Evolutionary conservation across 371 early-diverging fungal genomes (phyloP).

Genomic region (Nematocida displodere): DNA sequence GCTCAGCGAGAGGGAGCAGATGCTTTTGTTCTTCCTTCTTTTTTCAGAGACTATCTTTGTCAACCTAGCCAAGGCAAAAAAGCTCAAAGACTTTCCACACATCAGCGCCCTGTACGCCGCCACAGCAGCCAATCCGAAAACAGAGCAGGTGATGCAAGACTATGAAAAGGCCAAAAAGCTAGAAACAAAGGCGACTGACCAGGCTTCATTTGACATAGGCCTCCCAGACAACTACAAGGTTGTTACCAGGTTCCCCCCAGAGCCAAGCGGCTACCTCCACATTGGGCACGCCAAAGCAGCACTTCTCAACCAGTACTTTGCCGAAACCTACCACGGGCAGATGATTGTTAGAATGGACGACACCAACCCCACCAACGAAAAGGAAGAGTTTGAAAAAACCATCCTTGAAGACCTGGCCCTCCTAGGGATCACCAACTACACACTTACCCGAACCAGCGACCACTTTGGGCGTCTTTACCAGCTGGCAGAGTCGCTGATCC

Average conservation of each 20-base stretch:
- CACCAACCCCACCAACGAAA: constrained; percentile 96
- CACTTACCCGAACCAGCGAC: constrained; percentile 82
- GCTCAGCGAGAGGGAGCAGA: constrained; percentile 10
- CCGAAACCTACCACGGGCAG: constrained; percentile 79
- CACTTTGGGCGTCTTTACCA: constrained; percentile 82
- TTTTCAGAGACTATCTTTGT: constrained; percentile 41
- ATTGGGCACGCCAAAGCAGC: constrained; percentile 99
- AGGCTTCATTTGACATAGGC: constrained; percentile 49
- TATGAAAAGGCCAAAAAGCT: constrained; percentile 49
- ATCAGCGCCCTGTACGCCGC: constrained; percentile 49
- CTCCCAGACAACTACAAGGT: constrained; percentile 47
- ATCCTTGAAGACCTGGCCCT: constrained; percentile 61
- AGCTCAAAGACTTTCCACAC: constrained; percentile 19
- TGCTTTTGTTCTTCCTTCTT: constrained; percentile 22
- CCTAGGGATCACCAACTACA: constrained; percentile 74
- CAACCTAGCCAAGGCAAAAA: constrained; percentile 20
- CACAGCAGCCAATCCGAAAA: constrained; percentile 15
- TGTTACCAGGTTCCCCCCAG: constrained; percentile 93
- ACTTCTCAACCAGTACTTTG: constrained; percentile 91
- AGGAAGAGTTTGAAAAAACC: constrained; percentile 66
- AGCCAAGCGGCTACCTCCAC: constrained; percentile 95
- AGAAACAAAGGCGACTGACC: constrained; percentile 36
- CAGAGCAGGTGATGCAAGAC: constrained; percentile 52
- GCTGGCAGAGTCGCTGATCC: constrained; percentile 77
- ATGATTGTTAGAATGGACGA: constrained; percentile 96